Evolutionary conservation across 140 eudicot genomes (phyloP).

Genomic region (Eryngium alpinum): DNA sequence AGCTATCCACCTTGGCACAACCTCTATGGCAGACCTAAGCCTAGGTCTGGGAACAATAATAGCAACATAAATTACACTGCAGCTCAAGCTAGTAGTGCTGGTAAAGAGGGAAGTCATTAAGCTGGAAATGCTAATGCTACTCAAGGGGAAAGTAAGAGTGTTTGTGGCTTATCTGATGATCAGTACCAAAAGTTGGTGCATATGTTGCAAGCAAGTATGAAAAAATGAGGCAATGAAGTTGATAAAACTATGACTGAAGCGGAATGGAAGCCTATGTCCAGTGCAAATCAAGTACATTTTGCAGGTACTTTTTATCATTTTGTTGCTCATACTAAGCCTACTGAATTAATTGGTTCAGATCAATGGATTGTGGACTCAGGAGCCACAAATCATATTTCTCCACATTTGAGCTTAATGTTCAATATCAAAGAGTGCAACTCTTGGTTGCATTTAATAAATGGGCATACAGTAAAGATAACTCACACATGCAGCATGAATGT

Average conservation of each 20-base stretch:
- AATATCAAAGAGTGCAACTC: neutral
- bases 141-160: neutral
- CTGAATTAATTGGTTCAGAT: neutral
- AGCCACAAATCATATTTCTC: neutral
- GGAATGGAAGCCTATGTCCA: accelerated
- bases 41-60: accelerated
- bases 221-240: neutral
- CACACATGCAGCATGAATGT: neutral
- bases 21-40: neutral
- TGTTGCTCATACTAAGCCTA: neutral
- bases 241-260: neutral
- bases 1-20: neutral
- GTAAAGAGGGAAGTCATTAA: no score
- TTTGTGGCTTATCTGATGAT: neutral
- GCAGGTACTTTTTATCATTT: neutral
- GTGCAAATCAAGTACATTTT: neutral
- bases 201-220: neutral
- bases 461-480: neutral
- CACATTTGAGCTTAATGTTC: no score
- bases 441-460: neutral
- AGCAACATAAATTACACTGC: accelerated
- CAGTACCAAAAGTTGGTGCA: neutral
- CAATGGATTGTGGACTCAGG: slow-evolving; percentile 6
- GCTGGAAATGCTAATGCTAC: neutral
- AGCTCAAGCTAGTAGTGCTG: no score